A percentile compares a stretch with the other conserved stretches of the same genome.
Evolutionary conservation across 164 flowering plant genomes (phyloP).

Genomic region (Chimonanthus praecox): DNA sequence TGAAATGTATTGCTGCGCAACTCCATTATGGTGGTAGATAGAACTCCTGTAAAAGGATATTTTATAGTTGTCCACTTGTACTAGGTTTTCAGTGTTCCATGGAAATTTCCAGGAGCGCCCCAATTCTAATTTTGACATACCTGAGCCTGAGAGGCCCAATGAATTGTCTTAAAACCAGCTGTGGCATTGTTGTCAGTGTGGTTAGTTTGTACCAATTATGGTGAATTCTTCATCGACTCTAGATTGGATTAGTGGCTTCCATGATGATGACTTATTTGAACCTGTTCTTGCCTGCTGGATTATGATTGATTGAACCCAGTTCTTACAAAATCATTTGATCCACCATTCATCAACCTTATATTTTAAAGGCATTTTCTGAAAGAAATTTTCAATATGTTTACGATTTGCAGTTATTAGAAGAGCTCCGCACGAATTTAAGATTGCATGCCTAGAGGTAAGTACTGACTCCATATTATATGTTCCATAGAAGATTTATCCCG

Average conservation of each 20-base stretch:
- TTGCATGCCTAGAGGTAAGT: slow-evolving; percentile 84
- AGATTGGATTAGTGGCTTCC: not conserved
- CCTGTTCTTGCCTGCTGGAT: not conserved
- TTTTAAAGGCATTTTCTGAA: not conserved
- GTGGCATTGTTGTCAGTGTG: too few relatives aligned
- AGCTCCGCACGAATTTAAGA: slow-evolving; percentile 99
- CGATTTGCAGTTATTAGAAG: slow-evolving; percentile 72
- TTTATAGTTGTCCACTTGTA: not conserved
- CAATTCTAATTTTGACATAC: too few relatives aligned
- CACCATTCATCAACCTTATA: not conserved
- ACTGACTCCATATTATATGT: slow-evolving; percentile 1
- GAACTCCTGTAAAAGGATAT: not conserved
- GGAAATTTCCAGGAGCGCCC: too few relatives aligned
- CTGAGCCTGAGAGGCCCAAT: too few relatives aligned
- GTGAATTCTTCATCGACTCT: not conserved
- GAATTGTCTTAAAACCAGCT: too few relatives aligned
- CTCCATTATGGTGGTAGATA: not conserved
- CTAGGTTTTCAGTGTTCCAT: too few relatives aligned
- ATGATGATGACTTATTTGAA: not conserved
- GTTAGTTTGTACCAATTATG: not conserved
- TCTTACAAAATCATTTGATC: not conserved
- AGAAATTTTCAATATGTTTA: slow-evolving; percentile 2
- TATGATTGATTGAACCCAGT: not conserved
- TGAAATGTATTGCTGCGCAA: too few relatives aligned
- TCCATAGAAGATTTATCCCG: not conserved